Evolutionary conservation across 1,284 basidiomycete species (phyloP), one percentile per base, ranked within the genome.

Genomic region (Stereum hirsutum): DNA sequence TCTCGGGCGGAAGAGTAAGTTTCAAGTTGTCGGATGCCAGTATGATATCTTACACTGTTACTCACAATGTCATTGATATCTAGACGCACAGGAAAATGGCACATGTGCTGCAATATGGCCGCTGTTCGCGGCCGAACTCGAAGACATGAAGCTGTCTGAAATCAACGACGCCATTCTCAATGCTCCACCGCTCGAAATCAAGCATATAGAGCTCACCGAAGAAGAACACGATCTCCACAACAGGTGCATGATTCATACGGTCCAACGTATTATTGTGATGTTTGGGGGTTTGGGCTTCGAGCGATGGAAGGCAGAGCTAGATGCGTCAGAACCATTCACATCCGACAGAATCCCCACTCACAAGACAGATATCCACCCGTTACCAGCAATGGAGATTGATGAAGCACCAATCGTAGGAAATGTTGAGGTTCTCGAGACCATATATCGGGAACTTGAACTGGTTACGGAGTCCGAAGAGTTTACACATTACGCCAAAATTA

Each of bases 301-400:
- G 1, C 46, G 49, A 11, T 65, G 61, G 42, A 31, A 49, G 1
- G 12, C 23, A 0, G 47, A 58, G 0, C 43, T 67, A 0, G 39
- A 51, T 0, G 38, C 50, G 0, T 27, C 30, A 2, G 34, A 48
- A 6, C 64, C 63, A 0, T 21, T 19, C 0, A 54, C 59, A 0
- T 24, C 44, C 0, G 46, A 59, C 6, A 55, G 58, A 33, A 66
- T 68, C 12, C 47, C 56, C 0, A 19, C 61, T 0, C 61, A 66
- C 48, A 45, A 54, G 23, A 65, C 65, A 0, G 34, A 49, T 0
- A 38, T 65, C 2, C 53, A 58, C 39, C 64, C 66, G 0, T 45
- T 67, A 0, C 60, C 59, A 0, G 55, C 62, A 0, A 61, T 58
- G 56, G 46, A 62, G 2, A 65, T 70, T 32, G 61, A 69, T 46